Evolutionary conservation across 352 stramenopile species (phyloP).

Genomic region (Phytopythium montanum): DNA sequence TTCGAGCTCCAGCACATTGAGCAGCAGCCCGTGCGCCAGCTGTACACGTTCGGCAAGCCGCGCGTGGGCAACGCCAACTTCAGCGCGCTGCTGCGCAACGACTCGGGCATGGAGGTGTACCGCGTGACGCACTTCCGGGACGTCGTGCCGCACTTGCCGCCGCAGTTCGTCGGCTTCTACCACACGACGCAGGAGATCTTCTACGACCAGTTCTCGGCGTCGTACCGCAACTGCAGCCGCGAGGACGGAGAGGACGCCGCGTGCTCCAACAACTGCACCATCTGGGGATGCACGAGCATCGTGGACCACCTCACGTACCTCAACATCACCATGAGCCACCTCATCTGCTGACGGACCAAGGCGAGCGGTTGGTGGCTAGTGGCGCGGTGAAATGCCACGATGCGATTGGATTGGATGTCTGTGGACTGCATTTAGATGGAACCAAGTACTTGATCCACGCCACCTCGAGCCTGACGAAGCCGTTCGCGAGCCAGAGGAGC

Average conservation of each 20-base stretch:
- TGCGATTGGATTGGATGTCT: neutral
- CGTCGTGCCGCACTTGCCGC: constrained; percentile 71
- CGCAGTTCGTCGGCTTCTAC: constrained; percentile 70
- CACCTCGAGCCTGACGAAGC: neutral
- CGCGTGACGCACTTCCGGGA: constrained; percentile 79
- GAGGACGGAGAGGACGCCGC: constrained; percentile 56
- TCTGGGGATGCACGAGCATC: constrained; percentile 75
- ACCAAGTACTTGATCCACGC: neutral
- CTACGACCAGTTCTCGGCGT: constrained; percentile 74
- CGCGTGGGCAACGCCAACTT: constrained; percentile 74
- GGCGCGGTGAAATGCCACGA: neutral
- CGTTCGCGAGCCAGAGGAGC: neutral
- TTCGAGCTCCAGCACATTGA: constrained; percentile 71
- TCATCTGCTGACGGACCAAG: constrained; percentile 54
- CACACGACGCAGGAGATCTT: constrained; percentile 81
- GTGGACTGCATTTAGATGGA: neutral
- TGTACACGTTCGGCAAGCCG: constrained; percentile 81
- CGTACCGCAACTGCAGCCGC: constrained; percentile 53
- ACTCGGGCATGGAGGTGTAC: constrained; percentile 51
- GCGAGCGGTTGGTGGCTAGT: neutral
- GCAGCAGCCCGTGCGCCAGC: constrained; percentile 38
- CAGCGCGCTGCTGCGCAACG: constrained; percentile 39
- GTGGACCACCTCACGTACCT: constrained; percentile 85
- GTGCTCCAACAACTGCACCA: constrained; percentile 71
- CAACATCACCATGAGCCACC: constrained; percentile 87